Evolutionary conservation across 2,329 filamentous ascomycete species (phyloP).

Genomic region (Chrysosporium queenslandicum): DNA sequence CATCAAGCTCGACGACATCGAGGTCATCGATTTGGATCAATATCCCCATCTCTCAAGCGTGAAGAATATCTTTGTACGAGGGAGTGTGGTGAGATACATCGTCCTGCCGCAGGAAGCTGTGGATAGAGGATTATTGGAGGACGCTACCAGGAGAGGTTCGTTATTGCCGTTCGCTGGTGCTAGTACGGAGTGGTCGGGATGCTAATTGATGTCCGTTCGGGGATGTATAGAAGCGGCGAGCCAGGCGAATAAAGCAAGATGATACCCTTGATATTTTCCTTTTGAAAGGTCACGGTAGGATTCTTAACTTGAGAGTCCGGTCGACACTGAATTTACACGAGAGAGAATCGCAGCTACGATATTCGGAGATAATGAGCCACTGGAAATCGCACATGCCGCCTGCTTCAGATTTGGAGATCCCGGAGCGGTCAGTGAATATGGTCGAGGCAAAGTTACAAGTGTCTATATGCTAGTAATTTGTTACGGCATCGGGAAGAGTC

Average conservation of each 20-base stretch:
- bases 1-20: slow-evolving; percentile 95
- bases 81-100: slow-evolving; percentile 86
- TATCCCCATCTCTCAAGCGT: slow-evolving; percentile 88
- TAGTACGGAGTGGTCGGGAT: too few species aligned
- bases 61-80: slow-evolving; percentile 92
- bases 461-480: background rate
- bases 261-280: slow-evolving; percentile 16
- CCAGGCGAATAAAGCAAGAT: slow-evolving; percentile 42
- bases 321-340: too few species aligned
- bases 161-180: background rate
- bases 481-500: background rate
- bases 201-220: background rate
- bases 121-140: slow-evolving; percentile 76
- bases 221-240: slow-evolving; percentile 38
- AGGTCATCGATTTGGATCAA: slow-evolving; percentile 82
- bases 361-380: background rate
- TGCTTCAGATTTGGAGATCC: background rate
- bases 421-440: background rate
- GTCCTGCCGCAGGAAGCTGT: slow-evolving; percentile 74
- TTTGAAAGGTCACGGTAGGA: too few species aligned
- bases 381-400: background rate
- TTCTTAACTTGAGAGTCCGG: too few species aligned
- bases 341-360: background rate
- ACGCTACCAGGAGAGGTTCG: slow-evolving; percentile 76
- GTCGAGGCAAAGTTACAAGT: background rate